These are phyloP conservation scores for Apodospora peruviana DNA, from an alignment of 495 filamentous ascomycete species.

Conservation along the genomic window DNA sequence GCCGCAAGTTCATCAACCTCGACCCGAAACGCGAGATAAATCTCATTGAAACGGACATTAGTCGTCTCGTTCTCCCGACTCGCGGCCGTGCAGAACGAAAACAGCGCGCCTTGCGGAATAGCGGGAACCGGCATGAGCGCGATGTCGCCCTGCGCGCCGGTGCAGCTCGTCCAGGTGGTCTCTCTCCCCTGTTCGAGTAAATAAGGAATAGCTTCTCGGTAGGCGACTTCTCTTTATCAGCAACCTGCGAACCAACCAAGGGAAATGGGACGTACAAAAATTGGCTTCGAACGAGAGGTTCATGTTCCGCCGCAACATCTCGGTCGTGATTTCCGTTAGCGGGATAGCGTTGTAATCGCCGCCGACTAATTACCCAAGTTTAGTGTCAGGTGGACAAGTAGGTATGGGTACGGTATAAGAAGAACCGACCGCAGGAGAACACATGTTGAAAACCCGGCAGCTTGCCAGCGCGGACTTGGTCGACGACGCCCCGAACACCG, in stretches of 20 bases:
- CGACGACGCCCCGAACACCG: slow-evolving; percentile 32
- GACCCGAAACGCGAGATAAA: slow-evolving; percentile 29
- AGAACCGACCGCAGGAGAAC: slow-evolving; percentile 26
- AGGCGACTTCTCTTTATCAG: slow-evolving; percentile 25
- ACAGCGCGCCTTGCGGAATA: slow-evolving; percentile 33
- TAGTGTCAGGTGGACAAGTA: neutral
- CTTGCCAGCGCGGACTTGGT: slow-evolving; percentile 30
- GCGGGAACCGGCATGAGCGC: slow-evolving; percentile 22
- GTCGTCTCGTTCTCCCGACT: slow-evolving; percentile 28
- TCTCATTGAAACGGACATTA: slow-evolving; percentile 37
- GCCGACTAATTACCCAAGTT: slow-evolving; percentile 17
- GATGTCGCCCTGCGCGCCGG: slow-evolving; percentile 30
- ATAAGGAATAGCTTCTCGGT: slow-evolving; percentile 33
- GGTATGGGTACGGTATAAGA: neutral
- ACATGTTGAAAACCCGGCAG: slow-evolving; percentile 39
- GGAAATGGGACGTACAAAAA: slow-evolving; percentile 26
- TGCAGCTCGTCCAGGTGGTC: slow-evolving; percentile 35
- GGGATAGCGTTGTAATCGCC: slow-evolving; percentile 22
- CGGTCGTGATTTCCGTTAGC: slow-evolving; percentile 21
- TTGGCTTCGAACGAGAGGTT: slow-evolving; percentile 32
- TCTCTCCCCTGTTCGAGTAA: slow-evolving; percentile 28
- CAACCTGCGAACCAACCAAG: neutral
- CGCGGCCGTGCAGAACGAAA: slow-evolving; percentile 28
- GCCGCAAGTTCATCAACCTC: slow-evolving; percentile 27
- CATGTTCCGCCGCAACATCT: slow-evolving; percentile 24